Evolutionary conservation across 495 filamentous ascomycete genomes (phyloP), one percentile per base, ranked within the genome.

Genomic region (Penicillium alfredii): DNA sequence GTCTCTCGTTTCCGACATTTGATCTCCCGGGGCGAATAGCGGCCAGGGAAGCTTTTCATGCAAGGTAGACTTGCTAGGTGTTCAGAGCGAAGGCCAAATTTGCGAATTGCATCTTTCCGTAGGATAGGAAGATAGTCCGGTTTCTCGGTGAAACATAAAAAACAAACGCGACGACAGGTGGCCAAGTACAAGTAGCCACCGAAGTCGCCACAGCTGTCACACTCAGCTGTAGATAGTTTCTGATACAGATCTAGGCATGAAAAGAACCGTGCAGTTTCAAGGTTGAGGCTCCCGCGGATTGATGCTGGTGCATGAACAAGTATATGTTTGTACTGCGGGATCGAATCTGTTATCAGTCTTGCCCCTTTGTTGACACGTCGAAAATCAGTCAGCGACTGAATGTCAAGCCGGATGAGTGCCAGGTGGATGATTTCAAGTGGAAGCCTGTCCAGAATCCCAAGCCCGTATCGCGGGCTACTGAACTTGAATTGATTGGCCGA

Each of bases 121-220:
- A 16, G 29, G 4, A 58, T 20, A 13, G 63, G 59, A 32, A 55
- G 44, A 30, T 53, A 61, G 16, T 42, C 33, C 0, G 17, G 8
- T 7, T 45, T 16, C 28, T 34, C 24, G 11, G 47, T 51, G 34
- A 63, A 62, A 45, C 61, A 67, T 16, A 50, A 51, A 37, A 53
- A 64, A 48, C 63, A 63, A 23, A 64, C 56, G 20, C 58, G 53
- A 24, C 47, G 45, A 41, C 61, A 65, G 12, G 55, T 61, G 32
- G 60, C 42, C 18, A 63, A 37, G 28, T 66, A 64, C 11, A 66
- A 32, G 35, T 66, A 58, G 9, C 38, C 45, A 30, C 59, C 61
- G 24, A 60, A 65, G 15, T 47, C 48, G 21, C 45, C 36, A 44
- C 63, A 68, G 8, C 29, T 55, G 13, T 51, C 45, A 37, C 60